Base-by-base conservation (phyloP, 148 eudicot species). In the Euryodendron excelsum region DNA sequence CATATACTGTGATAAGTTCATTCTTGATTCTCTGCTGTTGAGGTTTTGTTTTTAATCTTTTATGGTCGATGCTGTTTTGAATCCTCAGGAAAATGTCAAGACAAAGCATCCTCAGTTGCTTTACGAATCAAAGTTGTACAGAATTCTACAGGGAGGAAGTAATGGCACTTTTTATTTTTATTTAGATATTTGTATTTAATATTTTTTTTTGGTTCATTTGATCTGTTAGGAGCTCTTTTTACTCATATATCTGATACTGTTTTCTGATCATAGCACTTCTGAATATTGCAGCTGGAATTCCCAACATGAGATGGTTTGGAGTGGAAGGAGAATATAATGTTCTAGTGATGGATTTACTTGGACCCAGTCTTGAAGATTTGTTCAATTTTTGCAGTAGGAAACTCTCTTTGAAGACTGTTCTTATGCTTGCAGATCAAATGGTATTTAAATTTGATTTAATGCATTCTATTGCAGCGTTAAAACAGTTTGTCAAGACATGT, bases 351-450 rank as follows among this genome's bases (percentile, higher is more conserved):
- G 98, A 94, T 85, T 82, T 94, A 58, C 90, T 94, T 66, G 98
- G 98, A 76, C 98, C 96, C 56, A 94, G 98, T 85, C 98, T 94
- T 47, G 98, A 94, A 84, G 98, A 94, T 86, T 83, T 94, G 68
- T 94, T 94, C 84, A 91, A 87, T 82, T 94, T 92, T 56, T 94
- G 98, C 86, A 94, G 93, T 81, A 85, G 98, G 85, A 94, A 93
- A 84, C 91, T 94, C 73, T 92, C 98, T 71, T 80, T 94, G 79
- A 94, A 94, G 90, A 94, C 98, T 34, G 97, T 94, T 87, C 90
- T 94, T 31, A 94, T 94, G 98, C 96, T 94, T 80, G 98, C 98
- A n/a, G 98, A 93, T 90, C 97, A 94, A 84, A 94, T 94, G 98
- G 98, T 93, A 78, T 64, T 47, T 80, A 64, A 36, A 41, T 60